phyloP scores from a whole-genome alignment of 306 rosid genomes.

The Cicer bijugum region DNA sequence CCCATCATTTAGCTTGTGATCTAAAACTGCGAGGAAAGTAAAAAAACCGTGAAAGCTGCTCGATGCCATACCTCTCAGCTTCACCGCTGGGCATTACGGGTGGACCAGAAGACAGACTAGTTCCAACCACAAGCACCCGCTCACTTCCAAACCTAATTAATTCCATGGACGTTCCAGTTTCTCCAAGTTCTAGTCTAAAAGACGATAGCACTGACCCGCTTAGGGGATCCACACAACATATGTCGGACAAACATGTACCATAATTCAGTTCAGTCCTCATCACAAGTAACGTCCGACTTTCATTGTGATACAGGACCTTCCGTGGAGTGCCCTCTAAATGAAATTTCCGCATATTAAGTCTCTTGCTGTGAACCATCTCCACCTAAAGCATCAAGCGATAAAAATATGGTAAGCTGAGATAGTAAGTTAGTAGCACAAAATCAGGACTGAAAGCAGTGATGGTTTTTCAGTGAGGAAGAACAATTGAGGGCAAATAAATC shows the following conservation, averaged over 20 bases:
- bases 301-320: constrained; percentile 86
- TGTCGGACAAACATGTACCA: constrained; percentile 71
- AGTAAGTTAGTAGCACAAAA: constrained; percentile 43
- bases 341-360: constrained; percentile 93
- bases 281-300: constrained; percentile 84
- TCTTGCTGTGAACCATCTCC: constrained; percentile 93
- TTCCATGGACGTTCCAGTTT: constrained; percentile 89
- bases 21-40: neutral
- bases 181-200: constrained; percentile 79
- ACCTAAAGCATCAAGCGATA: constrained; percentile 61
- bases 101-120: constrained; percentile 82
- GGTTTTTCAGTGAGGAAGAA: constrained; percentile 13
- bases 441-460: constrained; percentile 28
- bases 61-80: constrained; percentile 73
- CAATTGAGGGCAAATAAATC: constrained; percentile 16
- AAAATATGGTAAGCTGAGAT: constrained; percentile 42
- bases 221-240: constrained; percentile 86
- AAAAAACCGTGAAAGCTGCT: constrained; percentile 38
- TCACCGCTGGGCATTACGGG: constrained; percentile 84
- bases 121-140: constrained; percentile 85
- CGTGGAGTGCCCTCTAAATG: constrained; percentile 91
- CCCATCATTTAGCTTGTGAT: constrained; percentile 39
- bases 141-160: constrained; percentile 76
- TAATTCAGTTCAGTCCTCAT: constrained; percentile 81
- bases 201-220: constrained; percentile 79